Percentiles rank a stretch among this genome's conserved stretches.
Evolutionary conservation across 2,329 filamentous ascomycete species (phyloP).

Genomic region (Diaporthe humulicola): DNA sequence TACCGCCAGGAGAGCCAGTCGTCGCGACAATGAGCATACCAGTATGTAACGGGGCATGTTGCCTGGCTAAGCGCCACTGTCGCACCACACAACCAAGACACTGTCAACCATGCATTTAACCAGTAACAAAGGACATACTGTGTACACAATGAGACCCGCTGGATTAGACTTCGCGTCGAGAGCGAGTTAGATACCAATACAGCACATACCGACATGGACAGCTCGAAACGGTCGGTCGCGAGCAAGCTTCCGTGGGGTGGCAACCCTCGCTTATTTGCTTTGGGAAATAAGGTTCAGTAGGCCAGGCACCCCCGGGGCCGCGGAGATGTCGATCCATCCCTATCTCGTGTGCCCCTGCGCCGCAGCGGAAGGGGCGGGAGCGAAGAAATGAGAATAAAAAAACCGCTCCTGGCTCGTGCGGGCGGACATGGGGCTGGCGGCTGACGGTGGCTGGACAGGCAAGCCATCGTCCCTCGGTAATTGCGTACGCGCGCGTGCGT

Average conservation of each 20-base stretch:
- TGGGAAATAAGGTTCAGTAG: slow-evolving; percentile 29
- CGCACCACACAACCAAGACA: not conserved
- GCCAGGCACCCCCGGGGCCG: slow-evolving; percentile 9
- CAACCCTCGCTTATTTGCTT: slow-evolving; percentile 17
- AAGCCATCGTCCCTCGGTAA: not conserved
- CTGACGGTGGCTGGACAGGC: not conserved
- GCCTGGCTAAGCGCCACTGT: not conserved
- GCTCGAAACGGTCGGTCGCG: slow-evolving; percentile 2
- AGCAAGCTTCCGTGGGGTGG: slow-evolving; percentile 14
- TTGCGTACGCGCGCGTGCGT: not conserved
- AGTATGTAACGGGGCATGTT: slow-evolving; percentile 2
- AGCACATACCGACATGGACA: not conserved
- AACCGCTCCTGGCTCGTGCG: not conserved
- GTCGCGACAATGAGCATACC: not conserved
- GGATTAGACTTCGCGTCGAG: not conserved
- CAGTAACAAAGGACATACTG: slow-evolving; percentile 19
- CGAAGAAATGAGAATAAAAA: not conserved
- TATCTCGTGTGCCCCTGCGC: not conserved
- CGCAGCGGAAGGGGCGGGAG: slow-evolving; percentile 17
- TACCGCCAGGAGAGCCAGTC: too few relatives aligned
- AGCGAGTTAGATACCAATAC: not conserved
- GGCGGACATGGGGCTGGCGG: not conserved
- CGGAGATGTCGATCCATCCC: not conserved
- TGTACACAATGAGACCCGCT: not conserved
- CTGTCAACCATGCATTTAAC: not conserved